A percentile compares a stretch with the other conserved stretches of the same genome.
Conservation (phyloP, 495 filamentous ascomycete genomes). For the Evansstolkia leycettana region DNA sequence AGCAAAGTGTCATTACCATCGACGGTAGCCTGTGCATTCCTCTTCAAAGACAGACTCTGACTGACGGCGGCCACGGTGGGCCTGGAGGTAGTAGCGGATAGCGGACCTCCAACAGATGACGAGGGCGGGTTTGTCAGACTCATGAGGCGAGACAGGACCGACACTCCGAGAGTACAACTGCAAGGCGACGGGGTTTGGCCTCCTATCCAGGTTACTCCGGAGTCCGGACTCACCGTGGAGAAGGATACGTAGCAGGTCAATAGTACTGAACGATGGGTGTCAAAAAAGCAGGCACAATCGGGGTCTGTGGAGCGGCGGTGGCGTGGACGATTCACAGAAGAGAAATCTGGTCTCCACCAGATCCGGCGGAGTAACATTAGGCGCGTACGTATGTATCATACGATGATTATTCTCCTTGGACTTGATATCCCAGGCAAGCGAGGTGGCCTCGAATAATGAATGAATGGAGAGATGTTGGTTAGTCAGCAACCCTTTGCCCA, state of each 20-base stretch:
- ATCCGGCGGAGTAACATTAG: not conserved
- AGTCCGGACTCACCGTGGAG: no score
- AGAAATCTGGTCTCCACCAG: conserved; percentile 6
- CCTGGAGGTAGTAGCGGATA: conserved; percentile 34
- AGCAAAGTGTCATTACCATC: conserved; percentile 51
- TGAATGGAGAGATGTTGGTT: no score
- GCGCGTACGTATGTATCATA: no score
- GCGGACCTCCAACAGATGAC: conserved; percentile 33
- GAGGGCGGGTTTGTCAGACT: conserved; percentile 45
- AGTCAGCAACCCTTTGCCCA: no score
- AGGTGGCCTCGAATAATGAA: no score
- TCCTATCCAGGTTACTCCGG: no score
- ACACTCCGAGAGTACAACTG: no score
- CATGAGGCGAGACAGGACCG: conserved; percentile 16
- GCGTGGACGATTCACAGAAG: conserved; percentile 2
- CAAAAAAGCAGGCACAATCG: conserved; percentile 3
- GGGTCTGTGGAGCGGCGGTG: conserved; percentile 7
- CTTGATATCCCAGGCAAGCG: no score
- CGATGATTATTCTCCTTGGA: no score
- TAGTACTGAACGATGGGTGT: not conserved
- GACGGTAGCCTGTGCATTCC: conserved; percentile 63
- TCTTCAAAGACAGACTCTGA: conserved; percentile 53
- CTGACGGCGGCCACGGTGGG: conserved; percentile 26
- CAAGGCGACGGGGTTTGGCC: no score
- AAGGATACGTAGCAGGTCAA: not conserved